phyloP scores from a whole-genome alignment of 805 yeast species.

The Zygosaccharomyces gambellarensis region DNA sequence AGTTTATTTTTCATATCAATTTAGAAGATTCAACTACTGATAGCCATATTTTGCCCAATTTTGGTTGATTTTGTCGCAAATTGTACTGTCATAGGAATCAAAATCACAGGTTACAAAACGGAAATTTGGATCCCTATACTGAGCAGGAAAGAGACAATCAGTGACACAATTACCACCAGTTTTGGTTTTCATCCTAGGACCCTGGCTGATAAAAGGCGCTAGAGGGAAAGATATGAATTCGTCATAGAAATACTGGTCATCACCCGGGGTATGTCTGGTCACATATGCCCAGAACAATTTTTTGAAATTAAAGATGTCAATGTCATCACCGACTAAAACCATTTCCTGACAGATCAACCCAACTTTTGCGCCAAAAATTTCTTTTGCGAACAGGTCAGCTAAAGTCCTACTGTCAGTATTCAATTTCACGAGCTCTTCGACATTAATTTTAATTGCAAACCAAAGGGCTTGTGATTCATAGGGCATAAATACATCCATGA shows the following conservation, averaged over 20 bases:
- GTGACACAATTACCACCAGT: constrained; percentile 30
- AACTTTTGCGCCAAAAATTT: constrained; percentile 10
- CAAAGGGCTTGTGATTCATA: constrained; percentile 28
- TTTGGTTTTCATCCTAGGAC: constrained; percentile 8
- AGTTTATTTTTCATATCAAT: no score
- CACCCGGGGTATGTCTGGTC: constrained; percentile 29
- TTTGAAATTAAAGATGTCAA: constrained; percentile 28
- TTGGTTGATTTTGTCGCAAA: constrained; percentile 4
- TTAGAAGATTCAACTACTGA: neutral
- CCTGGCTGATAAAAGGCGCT: constrained; percentile 25
- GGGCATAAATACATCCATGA: constrained; percentile 24
- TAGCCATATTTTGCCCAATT: constrained; percentile 13
- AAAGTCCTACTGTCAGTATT: constrained; percentile 19
- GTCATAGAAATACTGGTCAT: constrained; percentile 20
- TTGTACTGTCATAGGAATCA: constrained; percentile 7
- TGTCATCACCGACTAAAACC: constrained; percentile 28
- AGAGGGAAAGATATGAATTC: constrained; percentile 22
- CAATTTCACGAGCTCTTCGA: constrained; percentile 20
- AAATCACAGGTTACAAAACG: constrained; percentile 22
- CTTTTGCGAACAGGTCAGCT: constrained; percentile 19
- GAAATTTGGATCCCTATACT: constrained; percentile 16
- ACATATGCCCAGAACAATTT: constrained; percentile 29
- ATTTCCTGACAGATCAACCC: constrained; percentile 26
- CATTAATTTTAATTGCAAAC: constrained; percentile 23
- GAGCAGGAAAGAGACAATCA: constrained; percentile 23